Percentiles rank a stretch among this genome's conserved stretches.
Evolutionary conservation across 345 rosid genomes (phyloP).

Genomic region (Citrus medica): DNA sequence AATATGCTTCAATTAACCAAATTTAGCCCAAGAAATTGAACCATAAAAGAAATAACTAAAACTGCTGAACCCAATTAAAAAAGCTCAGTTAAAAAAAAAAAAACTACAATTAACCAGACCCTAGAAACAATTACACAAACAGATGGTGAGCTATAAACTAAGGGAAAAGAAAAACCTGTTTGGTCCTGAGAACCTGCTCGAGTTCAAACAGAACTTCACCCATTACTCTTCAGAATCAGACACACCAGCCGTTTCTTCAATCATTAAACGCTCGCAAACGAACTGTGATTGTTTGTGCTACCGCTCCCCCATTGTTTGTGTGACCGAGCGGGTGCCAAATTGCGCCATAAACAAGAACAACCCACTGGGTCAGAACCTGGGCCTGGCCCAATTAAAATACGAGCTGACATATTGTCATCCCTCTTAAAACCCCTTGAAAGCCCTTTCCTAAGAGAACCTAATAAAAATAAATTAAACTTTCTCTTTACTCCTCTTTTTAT

Average conservation of each 20-base stretch:
- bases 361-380: not conserved
- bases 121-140: not conserved
- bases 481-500: too few relatives aligned
- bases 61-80: not conserved
- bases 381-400: not conserved
- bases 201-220: conserved; percentile 38
- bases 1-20: not conserved
- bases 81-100: not conserved
- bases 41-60: not conserved
- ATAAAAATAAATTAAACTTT: too few relatives aligned
- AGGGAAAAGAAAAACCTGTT: conserved; percentile 25
- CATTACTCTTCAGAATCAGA: conserved; percentile 27
- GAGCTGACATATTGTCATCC: not conserved
- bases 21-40: not conserved
- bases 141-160: not conserved
- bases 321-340: not conserved
- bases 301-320: not conserved
- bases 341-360: not conserved
- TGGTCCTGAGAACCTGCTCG: conserved; percentile 28
- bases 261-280: not conserved
- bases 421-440: not conserved
- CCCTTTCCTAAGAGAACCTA: too few relatives aligned
- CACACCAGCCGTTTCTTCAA: not conserved
- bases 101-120: not conserved
- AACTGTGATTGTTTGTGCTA: not conserved